Conservation (phyloP, 495 filamentous ascomycete genomes). For the Podospora pseudopauciseta region DNA sequence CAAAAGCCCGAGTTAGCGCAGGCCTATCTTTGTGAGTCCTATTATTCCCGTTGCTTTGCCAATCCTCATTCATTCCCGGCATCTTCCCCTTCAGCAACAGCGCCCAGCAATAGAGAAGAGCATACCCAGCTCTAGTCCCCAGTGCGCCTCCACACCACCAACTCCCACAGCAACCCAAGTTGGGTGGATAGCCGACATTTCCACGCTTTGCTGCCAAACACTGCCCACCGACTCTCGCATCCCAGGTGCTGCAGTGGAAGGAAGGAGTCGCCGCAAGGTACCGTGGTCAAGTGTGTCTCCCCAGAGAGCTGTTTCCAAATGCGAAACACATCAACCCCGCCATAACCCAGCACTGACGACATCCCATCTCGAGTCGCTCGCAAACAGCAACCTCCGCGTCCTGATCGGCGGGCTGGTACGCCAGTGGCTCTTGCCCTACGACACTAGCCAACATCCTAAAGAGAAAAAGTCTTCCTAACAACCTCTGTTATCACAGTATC, state of each 20-base stretch:
- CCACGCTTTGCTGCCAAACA: background rate
- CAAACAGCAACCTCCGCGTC: slow-evolving; percentile 13
- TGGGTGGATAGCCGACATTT: background rate
- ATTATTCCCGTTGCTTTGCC: background rate
- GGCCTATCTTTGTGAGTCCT: background rate
- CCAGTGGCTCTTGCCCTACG: slow-evolving; percentile 6
- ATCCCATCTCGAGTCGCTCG: slow-evolving; percentile 19
- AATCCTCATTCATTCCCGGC: background rate
- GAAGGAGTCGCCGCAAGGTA: slow-evolving; percentile 21
- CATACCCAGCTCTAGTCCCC: background rate
- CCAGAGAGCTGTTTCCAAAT: slow-evolving; percentile 26
- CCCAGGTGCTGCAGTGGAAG: background rate
- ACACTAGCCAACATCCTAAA: background rate
- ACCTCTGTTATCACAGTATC: slow-evolving; percentile 4
- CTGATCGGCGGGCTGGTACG: slow-evolving; percentile 1
- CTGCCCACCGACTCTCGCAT: background rate
- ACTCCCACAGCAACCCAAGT: background rate
- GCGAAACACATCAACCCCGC: slow-evolving; percentile 38
- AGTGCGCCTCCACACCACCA: background rate
- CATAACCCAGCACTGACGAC: slow-evolving; percentile 37
- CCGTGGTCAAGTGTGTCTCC: slow-evolving; percentile 21
- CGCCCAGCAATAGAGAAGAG: background rate
- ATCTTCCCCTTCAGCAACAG: background rate
- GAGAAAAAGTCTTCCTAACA: slow-evolving; percentile 11
- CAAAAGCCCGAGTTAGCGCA: background rate